Conservation (phyloP, 192 early-diverging fungal species). For the Kickxella alabastrina region DNA sequence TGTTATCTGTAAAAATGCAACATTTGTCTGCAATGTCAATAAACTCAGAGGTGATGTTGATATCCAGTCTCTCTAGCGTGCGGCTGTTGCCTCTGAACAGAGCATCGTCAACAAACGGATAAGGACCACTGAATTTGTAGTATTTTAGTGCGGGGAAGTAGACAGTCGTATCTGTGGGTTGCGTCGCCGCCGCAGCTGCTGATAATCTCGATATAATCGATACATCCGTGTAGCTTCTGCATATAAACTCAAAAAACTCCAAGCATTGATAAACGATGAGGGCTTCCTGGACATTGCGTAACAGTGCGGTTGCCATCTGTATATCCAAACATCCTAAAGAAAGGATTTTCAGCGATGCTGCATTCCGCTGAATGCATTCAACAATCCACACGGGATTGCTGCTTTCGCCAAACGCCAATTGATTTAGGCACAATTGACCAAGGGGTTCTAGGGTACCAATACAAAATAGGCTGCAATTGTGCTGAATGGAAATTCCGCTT, state of each 20-base stretch:
- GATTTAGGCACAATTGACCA: no score
- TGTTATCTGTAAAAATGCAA: conserved; percentile 1
- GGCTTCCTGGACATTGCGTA: not conserved
- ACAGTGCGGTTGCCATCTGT: no score
- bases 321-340: no score
- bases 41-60: not conserved
- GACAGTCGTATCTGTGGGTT: not conserved
- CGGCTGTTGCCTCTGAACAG: conserved; percentile 5
- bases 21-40: conserved; percentile 3
- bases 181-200: not conserved
- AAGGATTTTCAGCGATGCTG: no score
- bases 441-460: no score
- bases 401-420: no score
- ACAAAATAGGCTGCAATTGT: no score
- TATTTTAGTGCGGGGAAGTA: conserved; percentile 1
- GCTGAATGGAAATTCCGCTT: no score
- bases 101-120: conserved; percentile 8
- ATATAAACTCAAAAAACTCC: not conserved
- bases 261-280: not conserved
- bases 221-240: not conserved
- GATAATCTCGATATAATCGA: no score
- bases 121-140: not conserved
- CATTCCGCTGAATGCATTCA: no score
- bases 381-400: no score
- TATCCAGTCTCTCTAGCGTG: conserved; percentile 2